Percentiles rank a stretch among this genome's conserved stretches.
Conservation (phyloP, 768 basidiomycete genomes). For the Psilocybe sp. region DNA sequence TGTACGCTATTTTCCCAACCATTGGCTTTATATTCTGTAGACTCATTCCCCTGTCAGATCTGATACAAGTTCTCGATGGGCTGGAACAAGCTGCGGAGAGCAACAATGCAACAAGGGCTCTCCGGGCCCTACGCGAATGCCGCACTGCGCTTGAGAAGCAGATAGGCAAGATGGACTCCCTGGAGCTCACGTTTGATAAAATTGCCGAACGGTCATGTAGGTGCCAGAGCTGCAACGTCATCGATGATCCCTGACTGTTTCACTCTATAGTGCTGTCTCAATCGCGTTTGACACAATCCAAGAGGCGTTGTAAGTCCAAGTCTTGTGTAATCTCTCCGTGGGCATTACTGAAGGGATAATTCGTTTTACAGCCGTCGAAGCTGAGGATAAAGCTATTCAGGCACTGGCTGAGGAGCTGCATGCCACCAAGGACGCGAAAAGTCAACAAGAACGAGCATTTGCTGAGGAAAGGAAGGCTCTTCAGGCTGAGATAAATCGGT, state of each 20-base stretch:
- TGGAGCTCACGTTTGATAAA: conserved; percentile 80
- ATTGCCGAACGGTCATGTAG: conserved; percentile 82
- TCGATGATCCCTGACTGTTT: conserved; percentile 7
- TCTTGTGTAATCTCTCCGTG: not conserved
- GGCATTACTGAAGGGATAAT: conserved; percentile 3
- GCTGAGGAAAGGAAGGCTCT: conserved; percentile 56
- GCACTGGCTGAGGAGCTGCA: conserved; percentile 71
- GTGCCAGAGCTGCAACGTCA: conserved; percentile 25
- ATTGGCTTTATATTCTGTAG: conserved; percentile 5
- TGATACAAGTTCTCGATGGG: conserved; percentile 62
- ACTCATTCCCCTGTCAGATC: conserved; percentile 33
- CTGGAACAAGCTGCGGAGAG: conserved; percentile 55
- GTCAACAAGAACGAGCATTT: conserved; percentile 52
- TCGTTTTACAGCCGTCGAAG: conserved; percentile 54
- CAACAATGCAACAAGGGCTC: conserved; percentile 41
- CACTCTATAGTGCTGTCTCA: conserved; percentile 63
- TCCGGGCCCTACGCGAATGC: conserved; percentile 60
- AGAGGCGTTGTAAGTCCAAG: conserved; percentile 62
- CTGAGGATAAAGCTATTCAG: conserved; percentile 72
- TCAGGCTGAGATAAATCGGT: conserved; percentile 53
- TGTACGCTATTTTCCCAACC: conserved; percentile 48
- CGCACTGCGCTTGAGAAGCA: conserved; percentile 64
- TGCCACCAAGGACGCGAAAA: conserved; percentile 52
- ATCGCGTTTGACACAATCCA: conserved; percentile 65
- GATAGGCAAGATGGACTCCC: conserved; percentile 71